Evolutionary conservation across 768 basidiomycete species (phyloP), one percentile per base, ranked within the genome.

Genomic region (Lentinula detonsa): DNA sequence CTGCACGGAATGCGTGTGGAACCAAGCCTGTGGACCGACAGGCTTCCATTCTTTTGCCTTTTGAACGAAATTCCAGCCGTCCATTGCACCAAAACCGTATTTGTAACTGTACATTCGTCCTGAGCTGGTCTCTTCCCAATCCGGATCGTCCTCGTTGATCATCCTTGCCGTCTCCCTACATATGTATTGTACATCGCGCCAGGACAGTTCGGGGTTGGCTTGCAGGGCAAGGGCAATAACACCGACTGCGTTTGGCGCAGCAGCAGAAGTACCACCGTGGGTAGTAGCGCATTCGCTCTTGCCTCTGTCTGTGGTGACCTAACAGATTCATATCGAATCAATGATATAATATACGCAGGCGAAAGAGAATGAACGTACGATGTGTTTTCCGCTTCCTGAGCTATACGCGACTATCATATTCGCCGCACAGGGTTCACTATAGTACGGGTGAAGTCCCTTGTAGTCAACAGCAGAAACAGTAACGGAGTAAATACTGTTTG

Each of bases 221-320:
- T 93, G 81, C 15, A 99, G 77, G 5, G 93, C 93, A 10, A 99
- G 83, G 21, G 95, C 91, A 69, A 96, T 88, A 42, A 98, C 91
- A 31, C 94, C 97, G 13, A 88, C 95, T 28, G 94, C 97, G 65
- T 98, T 92, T 6, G 97, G 97, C 6, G 97, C 97, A 4, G 97
- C 97, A 23, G 97, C 97, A 15, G 96, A 98, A 1, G 97, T 99
- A 15, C 97, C 97, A 23, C 97, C 97, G 68, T 99, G 97, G 0
- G 76, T 81, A 43, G 77, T 79, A 1, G 95, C 82, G 72, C 97
- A 99, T 54, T 83, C 78, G 64, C 90, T 84, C 70, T 90, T 82
- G 8, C 95, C 95, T 50, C 90, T 87, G 70, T 98, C 97, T 13
- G 95, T 98, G 5, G 97, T 99, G 49, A 93, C 88, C 95, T 98